Conservation (phyloP, 306 rosid species). For the Medicago truncatula region DNA sequence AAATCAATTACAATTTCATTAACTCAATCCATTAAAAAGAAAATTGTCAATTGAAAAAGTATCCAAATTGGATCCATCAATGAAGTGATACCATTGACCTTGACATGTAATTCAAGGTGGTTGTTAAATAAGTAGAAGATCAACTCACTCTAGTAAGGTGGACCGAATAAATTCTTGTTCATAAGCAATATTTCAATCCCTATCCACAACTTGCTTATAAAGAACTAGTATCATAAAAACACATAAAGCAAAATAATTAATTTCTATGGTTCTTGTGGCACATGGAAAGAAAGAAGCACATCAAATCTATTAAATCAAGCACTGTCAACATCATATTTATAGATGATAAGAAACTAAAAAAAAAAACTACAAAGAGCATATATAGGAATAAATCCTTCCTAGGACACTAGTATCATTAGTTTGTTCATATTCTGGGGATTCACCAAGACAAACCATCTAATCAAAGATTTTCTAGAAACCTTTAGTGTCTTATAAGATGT, state of each 20-base stretch:
- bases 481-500: too few species aligned
- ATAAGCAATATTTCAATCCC: too few species aligned
- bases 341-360: neutral
- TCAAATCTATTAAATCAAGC: constrained; percentile 6
- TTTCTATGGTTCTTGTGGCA: constrained; percentile 1
- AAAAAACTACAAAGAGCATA: neutral
- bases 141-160: too few species aligned
- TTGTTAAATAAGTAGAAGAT: too few species aligned
- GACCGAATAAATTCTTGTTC: too few species aligned
- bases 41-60: too few species aligned
- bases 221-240: neutral
- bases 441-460: neutral
- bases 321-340: neutral
- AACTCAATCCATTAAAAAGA: neutral
- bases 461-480: too few species aligned
- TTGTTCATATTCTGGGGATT: too few species aligned
- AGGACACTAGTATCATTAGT: neutral
- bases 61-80: too few species aligned
- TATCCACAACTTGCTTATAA: neutral
- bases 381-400: neutral
- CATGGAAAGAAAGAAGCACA: neutral
- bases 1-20: constrained; percentile 26
- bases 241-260: neutral
- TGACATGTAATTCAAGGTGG: too few species aligned
- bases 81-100: too few species aligned